Conservation (phyloP, 2,329 filamentous ascomycete genomes). For the Hypomyces rosellus region DNA sequence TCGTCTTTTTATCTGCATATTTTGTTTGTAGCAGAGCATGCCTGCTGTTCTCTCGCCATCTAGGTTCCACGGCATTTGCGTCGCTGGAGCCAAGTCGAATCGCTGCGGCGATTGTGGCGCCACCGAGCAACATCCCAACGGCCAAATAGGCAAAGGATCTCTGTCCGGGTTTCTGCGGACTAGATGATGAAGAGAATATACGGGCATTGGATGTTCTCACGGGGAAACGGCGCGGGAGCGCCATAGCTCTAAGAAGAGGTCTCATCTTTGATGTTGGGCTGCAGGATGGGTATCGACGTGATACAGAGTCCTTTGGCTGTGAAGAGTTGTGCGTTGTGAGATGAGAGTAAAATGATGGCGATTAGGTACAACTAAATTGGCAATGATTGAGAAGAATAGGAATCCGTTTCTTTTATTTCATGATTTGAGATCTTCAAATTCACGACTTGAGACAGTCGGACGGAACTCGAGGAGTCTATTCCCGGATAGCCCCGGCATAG, state of each 20-base stretch:
- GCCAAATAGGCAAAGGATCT: not conserved
- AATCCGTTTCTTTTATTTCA: too few relatives aligned
- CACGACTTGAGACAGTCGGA: too few relatives aligned
- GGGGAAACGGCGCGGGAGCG: not conserved
- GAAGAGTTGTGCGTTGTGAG: too few relatives aligned
- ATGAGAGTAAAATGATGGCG: too few relatives aligned
- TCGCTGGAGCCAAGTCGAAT: not conserved
- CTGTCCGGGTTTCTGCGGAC: not conserved
- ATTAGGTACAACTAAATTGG: too few relatives aligned
- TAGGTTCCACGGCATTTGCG: not conserved
- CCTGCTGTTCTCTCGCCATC: constrained; percentile 11
- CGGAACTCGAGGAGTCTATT: too few relatives aligned
- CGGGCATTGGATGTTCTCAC: not conserved
- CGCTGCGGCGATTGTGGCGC: not conserved
- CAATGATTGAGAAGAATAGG: too few relatives aligned
- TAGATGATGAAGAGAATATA: constrained; percentile 1
- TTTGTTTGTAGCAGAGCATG: not conserved
- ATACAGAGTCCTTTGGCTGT: too few relatives aligned
- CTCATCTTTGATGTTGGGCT: not conserved
- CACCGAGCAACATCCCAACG: constrained; percentile 5
- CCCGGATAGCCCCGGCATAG: too few relatives aligned
- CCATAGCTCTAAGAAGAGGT: not conserved
- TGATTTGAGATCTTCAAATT: too few relatives aligned
- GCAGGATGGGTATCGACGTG: too few relatives aligned
- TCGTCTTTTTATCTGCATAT: constrained; percentile 20